Percentiles rank a stretch among this genome's conserved stretches.
phyloP scores from a whole-genome alignment of 306 rosid species.

The Spatholobus suberectus region DNA sequence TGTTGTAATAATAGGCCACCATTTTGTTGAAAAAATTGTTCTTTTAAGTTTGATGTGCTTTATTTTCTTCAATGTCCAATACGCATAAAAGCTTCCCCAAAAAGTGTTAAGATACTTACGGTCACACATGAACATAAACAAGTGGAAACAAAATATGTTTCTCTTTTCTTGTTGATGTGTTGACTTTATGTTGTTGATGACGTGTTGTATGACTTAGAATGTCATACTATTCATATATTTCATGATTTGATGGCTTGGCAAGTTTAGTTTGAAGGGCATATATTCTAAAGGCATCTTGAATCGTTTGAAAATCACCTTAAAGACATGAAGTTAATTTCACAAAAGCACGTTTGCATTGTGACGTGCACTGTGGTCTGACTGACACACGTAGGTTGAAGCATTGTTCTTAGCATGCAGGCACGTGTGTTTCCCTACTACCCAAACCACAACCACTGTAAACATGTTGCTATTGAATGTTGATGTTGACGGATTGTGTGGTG shows the following conservation, averaged over 20 bases:
- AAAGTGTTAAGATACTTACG: too few relatives aligned
- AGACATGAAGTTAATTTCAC: not conserved
- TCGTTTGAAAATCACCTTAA: not conserved
- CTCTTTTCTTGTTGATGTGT: not conserved
- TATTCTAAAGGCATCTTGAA: not conserved
- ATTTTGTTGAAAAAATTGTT: too few relatives aligned
- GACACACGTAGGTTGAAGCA: constrained; percentile 20
- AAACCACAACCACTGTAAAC: constrained; percentile 30
- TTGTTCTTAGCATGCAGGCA: constrained; percentile 11
- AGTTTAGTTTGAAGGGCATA: too few relatives aligned
- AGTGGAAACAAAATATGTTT: not conserved
- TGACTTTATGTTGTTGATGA: too few relatives aligned
- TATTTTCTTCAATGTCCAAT: too few relatives aligned
- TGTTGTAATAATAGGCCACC: too few relatives aligned
- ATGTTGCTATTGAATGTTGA: too few relatives aligned
- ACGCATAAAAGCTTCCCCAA: not conserved
- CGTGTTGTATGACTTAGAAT: not conserved
- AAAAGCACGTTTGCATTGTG: not conserved
- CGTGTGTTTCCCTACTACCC: constrained; percentile 36
- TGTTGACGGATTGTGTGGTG: not conserved
- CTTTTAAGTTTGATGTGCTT: too few relatives aligned
- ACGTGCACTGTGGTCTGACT: constrained; percentile 21
- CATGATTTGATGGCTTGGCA: too few relatives aligned
- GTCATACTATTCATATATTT: too few relatives aligned
- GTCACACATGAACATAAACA: constrained; percentile 27